Percentiles rank a stretch among this genome's conserved stretches.
Conservation (phyloP, 2,329 filamentous ascomycete genomes). For the Paecilomyces sp. region DNA sequence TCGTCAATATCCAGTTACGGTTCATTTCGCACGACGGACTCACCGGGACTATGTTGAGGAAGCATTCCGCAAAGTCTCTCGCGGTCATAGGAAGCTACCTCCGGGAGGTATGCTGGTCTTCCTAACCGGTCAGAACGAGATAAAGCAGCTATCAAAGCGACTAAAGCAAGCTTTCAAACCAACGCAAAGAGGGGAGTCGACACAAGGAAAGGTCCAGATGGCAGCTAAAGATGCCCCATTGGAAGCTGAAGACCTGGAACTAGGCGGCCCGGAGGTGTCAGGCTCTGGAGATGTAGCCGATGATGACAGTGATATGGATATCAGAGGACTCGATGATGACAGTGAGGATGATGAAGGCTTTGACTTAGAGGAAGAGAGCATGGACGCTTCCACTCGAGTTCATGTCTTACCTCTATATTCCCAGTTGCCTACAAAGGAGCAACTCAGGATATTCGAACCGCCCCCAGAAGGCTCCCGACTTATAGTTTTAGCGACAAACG, state of each 20-base stretch:
- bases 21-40: conserved; percentile 80
- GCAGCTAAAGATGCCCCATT: conserved; percentile 70
- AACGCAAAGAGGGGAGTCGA: conserved; percentile 42
- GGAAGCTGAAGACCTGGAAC: conserved; percentile 80
- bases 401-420: conserved; percentile 94
- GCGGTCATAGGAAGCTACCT: conserved; percentile 83
- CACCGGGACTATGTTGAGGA: conserved; percentile 86
- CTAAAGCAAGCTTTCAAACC: conserved; percentile 62
- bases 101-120: conserved; percentile 90
- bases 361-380: conserved; percentile 56
- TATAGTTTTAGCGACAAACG: conserved; percentile 89
- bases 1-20: conserved; percentile 80
- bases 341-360: conserved; percentile 60
- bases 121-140: conserved; percentile 88
- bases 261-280: conserved; percentile 52
- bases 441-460: conserved; percentile 81
- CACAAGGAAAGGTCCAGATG: conserved; percentile 63
- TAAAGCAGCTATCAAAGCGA: conserved; percentile 70
- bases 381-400: conserved; percentile 59
- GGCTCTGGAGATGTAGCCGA: conserved; percentile 41
- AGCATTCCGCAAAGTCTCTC: conserved; percentile 75
- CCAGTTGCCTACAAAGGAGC: conserved; percentile 80
- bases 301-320: conserved; percentile 52
- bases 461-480: conserved; percentile 75
- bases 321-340: conserved; percentile 52